phyloP scores from a whole-genome alignment of 768 basidiomycete species.

The Pleurotus sapidus region DNA sequence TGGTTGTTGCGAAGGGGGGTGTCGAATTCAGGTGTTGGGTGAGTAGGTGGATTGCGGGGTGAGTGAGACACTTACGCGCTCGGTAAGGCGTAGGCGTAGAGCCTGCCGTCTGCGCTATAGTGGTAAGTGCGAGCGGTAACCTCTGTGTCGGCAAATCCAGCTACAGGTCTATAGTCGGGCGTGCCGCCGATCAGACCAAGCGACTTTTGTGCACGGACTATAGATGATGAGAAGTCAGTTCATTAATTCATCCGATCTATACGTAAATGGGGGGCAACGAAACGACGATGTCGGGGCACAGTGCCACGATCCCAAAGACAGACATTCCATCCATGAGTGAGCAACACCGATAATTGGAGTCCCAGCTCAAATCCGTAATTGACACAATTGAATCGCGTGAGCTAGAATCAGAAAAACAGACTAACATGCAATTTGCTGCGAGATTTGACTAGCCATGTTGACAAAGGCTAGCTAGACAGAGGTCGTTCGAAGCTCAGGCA shows the following conservation, averaged over 20 bases:
- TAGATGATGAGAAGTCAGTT: conserved; percentile 12
- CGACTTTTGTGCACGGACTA: conserved; percentile 94
- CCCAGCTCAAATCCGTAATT: too few species aligned
- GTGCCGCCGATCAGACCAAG: conserved; percentile 82
- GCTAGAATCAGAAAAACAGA: conserved; percentile 18
- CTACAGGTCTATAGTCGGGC: conserved; percentile 67
- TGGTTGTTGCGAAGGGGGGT: not conserved
- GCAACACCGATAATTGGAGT: too few species aligned
- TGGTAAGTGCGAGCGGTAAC: conserved; percentile 70
- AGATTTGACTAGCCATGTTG: conserved; percentile 69
- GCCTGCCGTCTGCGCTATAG: conserved; percentile 85
- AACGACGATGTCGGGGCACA: not conserved
- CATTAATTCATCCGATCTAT: conserved; percentile 5
- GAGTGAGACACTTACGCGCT: conserved; percentile 49
- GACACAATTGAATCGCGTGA: not conserved
- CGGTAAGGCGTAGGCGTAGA: conserved; percentile 83
- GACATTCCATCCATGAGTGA: too few species aligned
- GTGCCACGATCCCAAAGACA: conserved; percentile 6
- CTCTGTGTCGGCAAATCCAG: conserved; percentile 65
- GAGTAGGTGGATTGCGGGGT: not conserved
- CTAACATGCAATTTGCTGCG: conserved; percentile 87
- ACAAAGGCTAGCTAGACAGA: conserved; percentile 26
- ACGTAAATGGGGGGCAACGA: conserved; percentile 6
- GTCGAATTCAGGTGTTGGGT: not conserved
- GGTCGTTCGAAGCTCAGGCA: conserved; percentile 16